A percentile compares a stretch with the other conserved stretches of the same genome.
These are phyloP conservation scores for Nothophytophthora sp. DNA, from an alignment of 352 stramenopile species.

Conservation along the genomic window DNA sequence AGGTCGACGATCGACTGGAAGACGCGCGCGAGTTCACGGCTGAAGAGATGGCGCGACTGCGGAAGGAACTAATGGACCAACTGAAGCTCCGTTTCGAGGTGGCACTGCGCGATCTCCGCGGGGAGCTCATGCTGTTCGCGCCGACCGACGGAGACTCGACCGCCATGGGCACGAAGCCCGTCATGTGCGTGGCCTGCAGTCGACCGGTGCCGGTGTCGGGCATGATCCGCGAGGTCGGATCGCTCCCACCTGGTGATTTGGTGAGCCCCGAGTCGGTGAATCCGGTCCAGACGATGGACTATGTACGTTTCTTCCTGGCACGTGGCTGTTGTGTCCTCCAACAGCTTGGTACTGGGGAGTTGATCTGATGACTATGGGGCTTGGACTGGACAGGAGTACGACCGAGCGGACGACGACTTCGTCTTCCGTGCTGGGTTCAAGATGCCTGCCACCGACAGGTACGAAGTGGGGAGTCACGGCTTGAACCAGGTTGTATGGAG, in stretches of 20 bases:
- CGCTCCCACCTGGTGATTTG: slow-evolving; percentile 42
- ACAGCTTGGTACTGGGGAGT: too few relatives aligned
- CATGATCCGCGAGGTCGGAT: slow-evolving; percentile 50
- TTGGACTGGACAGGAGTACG: slow-evolving; percentile 44
- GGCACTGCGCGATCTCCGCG: slow-evolving; percentile 60
- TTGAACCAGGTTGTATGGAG: too few relatives aligned
- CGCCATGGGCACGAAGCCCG: slow-evolving; percentile 73
- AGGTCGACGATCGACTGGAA: slow-evolving; percentile 68
- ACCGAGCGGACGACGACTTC: slow-evolving; percentile 73
- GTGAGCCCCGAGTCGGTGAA: slow-evolving; percentile 27
- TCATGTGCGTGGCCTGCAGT: slow-evolving; percentile 85
- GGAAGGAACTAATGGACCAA: slow-evolving; percentile 69
- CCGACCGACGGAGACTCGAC: slow-evolving; percentile 63
- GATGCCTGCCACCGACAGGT: slow-evolving; percentile 82
- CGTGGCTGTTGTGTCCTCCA: background rate
- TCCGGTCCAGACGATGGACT: slow-evolving; percentile 17
- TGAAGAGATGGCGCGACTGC: slow-evolving; percentile 62
- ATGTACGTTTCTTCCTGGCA: slow-evolving; percentile 11
- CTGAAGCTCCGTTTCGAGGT: slow-evolving; percentile 54
- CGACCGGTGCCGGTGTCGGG: slow-evolving; percentile 67
- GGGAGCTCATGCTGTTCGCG: slow-evolving; percentile 62
- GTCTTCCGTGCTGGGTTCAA: slow-evolving; percentile 84
- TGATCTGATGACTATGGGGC: slow-evolving; percentile 6
- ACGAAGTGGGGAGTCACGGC: slow-evolving; percentile 6
- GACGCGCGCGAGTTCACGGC: slow-evolving; percentile 60